phyloP scores from a whole-genome alignment of 2,329 filamentous ascomycete genomes.

The Cyphellophora attinorum region DNA sequence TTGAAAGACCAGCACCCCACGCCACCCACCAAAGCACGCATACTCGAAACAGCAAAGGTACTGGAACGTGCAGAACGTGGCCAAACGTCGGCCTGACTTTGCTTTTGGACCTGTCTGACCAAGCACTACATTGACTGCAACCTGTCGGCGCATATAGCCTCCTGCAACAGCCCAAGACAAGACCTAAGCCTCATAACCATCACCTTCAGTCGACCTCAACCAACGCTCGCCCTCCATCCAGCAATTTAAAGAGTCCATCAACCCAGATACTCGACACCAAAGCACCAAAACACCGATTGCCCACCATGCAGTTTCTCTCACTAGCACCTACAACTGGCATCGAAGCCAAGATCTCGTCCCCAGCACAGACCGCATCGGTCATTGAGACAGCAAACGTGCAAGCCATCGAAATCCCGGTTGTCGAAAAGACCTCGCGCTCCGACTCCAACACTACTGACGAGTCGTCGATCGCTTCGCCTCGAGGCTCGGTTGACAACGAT shows the following conservation, averaged over 20 bases:
- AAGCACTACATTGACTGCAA: too few relatives aligned
- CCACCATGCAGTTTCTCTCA: conserved; percentile 12
- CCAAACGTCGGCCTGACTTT: not conserved
- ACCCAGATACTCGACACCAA: conserved; percentile 2
- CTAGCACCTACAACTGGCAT: conserved; percentile 13
- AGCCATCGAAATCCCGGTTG: conserved; percentile 9
- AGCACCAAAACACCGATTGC: conserved; percentile 11
- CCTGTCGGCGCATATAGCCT: not conserved
- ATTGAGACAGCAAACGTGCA: conserved; percentile 4
- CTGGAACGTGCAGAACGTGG: too few relatives aligned
- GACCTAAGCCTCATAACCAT: not conserved
- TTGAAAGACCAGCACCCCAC: too few relatives aligned
- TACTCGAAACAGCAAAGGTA: too few relatives aligned
- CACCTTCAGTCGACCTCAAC: not conserved
- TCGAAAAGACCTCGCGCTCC: conserved; percentile 16
- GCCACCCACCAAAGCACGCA: not conserved
- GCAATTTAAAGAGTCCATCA: too few relatives aligned
- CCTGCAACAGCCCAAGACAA: not conserved
- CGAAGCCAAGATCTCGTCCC: conserved; percentile 5
- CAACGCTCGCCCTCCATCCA: conserved; percentile 1
- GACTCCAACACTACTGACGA: conserved; percentile 14
- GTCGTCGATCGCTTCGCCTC: conserved; percentile 10
- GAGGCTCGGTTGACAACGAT: conserved; percentile 5
- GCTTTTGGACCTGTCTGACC: not conserved
- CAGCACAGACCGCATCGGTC: conserved; percentile 7